A percentile compares a stretch with the other conserved stretches of the same genome.
These are phyloP conservation scores for Arthroderma sp. DNA, from an alignment of 2,329 filamentous ascomycete genomes.

Conservation along the genomic window DNA sequence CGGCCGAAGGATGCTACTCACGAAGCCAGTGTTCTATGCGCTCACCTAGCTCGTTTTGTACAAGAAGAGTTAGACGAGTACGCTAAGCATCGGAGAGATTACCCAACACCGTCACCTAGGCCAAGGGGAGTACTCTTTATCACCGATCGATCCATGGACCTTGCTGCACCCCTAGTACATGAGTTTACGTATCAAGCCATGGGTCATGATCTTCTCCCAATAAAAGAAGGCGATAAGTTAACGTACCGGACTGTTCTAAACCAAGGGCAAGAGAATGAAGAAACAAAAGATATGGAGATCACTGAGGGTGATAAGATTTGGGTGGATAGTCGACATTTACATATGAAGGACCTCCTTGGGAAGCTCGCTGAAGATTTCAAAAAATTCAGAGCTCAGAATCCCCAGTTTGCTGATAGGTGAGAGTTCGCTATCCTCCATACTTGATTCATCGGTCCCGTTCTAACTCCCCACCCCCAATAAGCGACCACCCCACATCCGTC, in stretches of 20 bases:
- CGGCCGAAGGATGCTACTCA: conserved; percentile 62
- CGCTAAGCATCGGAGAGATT: conserved; percentile 69
- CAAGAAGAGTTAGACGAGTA: conserved; percentile 87
- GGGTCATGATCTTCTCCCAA: conserved; percentile 83
- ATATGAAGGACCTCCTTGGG: conserved; percentile 97
- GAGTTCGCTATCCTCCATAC: conserved; percentile 6
- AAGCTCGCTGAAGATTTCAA: conserved; percentile 87
- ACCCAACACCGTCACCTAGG: conserved; percentile 59
- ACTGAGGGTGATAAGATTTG: conserved; percentile 85
- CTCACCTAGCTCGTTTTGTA: conserved; percentile 78
- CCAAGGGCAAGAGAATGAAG: conserved; percentile 54
- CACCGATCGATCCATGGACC: conserved; percentile 84
- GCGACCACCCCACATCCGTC: conserved; percentile 58
- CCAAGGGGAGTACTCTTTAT: conserved; percentile 76
- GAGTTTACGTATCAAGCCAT: conserved; percentile 99
- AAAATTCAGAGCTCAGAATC: conserved; percentile 80
- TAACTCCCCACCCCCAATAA: conserved; percentile 17
- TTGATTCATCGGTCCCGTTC: not conserved
- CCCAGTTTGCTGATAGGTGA: conserved; percentile 69
- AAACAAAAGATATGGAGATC: conserved; percentile 85
- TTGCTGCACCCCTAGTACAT: conserved; percentile 76
- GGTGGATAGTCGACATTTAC: conserved; percentile 84
- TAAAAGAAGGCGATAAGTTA: conserved; percentile 78
- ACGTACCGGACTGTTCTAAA: conserved; percentile 73
- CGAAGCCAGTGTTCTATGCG: conserved; percentile 76